These are phyloP conservation scores for Angophora floribunda DNA, from an alignment of 345 rosid genomes.

Conservation along the genomic window DNA sequence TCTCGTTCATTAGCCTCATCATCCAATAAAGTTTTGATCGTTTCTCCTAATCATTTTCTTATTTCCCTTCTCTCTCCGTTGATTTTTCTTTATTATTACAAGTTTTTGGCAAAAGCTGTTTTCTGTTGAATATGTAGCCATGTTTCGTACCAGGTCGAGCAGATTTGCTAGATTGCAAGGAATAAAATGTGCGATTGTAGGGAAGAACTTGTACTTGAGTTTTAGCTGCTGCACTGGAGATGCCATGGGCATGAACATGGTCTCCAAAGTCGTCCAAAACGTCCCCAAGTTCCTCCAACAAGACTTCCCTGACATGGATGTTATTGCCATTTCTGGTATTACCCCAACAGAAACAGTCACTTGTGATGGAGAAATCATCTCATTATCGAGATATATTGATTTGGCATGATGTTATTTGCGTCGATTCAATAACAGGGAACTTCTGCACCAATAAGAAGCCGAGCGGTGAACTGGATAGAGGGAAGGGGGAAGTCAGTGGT, in stretches of 20 bases:
- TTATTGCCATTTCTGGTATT: background rate
- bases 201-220: background rate
- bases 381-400: background rate
- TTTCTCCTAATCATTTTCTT: background rate
- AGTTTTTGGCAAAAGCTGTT: background rate
- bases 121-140: background rate
- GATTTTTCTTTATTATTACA: background rate
- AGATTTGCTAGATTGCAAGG: background rate
- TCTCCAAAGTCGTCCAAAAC: background rate
- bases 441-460: constrained; percentile 36
- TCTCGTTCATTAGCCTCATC: too few relatives aligned
- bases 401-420: background rate
- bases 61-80: background rate
- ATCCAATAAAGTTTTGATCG: background rate
- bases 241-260: background rate
- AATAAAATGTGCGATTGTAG: background rate
- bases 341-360: background rate
- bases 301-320: background rate
- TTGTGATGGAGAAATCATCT: background rate
- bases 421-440: constrained; percentile 16
- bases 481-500: constrained; percentile 48
- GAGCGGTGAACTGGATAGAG: constrained; percentile 47
- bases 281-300: background rate
- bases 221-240: background rate
- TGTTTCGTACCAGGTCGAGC: background rate